Conservation (phyloP, 768 basidiomycete species). For the Hydnum rufescens region DNA sequence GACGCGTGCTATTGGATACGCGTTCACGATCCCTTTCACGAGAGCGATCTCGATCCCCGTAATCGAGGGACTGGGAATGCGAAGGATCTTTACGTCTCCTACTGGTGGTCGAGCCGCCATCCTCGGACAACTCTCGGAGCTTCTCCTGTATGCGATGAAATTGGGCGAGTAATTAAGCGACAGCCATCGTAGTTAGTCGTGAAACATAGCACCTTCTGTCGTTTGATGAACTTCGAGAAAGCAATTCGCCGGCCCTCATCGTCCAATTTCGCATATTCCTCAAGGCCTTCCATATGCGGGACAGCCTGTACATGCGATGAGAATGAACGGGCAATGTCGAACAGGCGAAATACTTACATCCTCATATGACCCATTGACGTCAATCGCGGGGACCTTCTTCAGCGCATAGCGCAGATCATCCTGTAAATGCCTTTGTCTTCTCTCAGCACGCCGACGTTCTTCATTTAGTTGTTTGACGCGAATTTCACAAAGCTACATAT, state of each 20-base stretch:
- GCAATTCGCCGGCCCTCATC: conserved; percentile 64
- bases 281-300: conserved; percentile 57
- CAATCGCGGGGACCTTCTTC: conserved; percentile 74
- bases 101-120: conserved; percentile 61
- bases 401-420: conserved; percentile 93
- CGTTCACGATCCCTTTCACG: conserved; percentile 10
- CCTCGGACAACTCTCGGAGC: conserved; percentile 47
- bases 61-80: neutral
- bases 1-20: conserved; percentile 9
- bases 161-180: neutral
- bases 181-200: neutral
- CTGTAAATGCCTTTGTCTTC: conserved; percentile 68
- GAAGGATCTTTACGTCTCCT: conserved; percentile 60
- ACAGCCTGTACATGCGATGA: conserved; percentile 48
- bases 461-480: conserved; percentile 68
- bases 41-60: conserved; percentile 21
- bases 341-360: conserved; percentile 30
- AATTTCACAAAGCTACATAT: conserved; percentile 47
- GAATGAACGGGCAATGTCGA: conserved; percentile 12
- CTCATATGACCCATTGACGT: conserved; percentile 57
- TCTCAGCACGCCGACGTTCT: conserved; percentile 55
- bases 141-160: conserved; percentile 35
- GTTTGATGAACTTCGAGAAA: conserved; percentile 70
- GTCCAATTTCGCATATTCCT: conserved; percentile 73
- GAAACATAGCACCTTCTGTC: conserved; percentile 52